phyloP scores from a whole-genome alignment of 202 grass and related monocot species.

The Sporobolus alterniflorus region DNA sequence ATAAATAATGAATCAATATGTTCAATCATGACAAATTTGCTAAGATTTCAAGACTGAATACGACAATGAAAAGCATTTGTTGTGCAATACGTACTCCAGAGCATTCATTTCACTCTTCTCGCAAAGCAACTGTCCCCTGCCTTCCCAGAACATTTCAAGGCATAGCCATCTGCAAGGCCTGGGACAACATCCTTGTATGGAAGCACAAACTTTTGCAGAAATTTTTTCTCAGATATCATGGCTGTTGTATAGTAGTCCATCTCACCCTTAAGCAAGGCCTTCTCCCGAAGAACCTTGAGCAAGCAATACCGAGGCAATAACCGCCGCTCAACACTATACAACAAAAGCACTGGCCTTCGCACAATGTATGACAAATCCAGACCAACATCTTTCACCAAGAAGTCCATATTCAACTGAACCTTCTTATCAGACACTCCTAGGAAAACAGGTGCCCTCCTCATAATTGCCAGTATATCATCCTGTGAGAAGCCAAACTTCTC shows the following conservation, averaged over 20 bases:
- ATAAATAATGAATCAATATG: no score
- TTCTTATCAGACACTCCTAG: background rate
- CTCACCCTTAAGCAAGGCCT: background rate
- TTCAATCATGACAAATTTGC: no score
- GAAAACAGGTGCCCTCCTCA: background rate
- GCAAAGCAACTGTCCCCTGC: background rate
- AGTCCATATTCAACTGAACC: slow-evolving; percentile 9
- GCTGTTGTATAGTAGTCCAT: background rate
- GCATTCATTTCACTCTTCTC: background rate
- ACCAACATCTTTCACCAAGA: slow-evolving; percentile 38
- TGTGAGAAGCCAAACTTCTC: slow-evolving; percentile 32
- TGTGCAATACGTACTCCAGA: background rate
- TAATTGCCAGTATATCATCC: background rate
- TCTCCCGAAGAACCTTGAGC: slow-evolving; percentile 37
- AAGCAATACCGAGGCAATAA: slow-evolving; percentile 39
- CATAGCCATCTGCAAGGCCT: slow-evolving; percentile 20
- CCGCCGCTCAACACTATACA: slow-evolving; percentile 39
- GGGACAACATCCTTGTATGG: slow-evolving; percentile 23
- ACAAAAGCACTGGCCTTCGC: slow-evolving; percentile 26
- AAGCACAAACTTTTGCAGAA: slow-evolving; percentile 26
- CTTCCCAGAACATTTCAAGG: slow-evolving; percentile 18
- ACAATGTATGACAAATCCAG: slow-evolving; percentile 30
- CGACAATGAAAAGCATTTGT: background rate
- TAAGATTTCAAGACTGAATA: background rate
- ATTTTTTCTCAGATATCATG: background rate